Evolutionary conservation across 2,329 filamentous ascomycete genomes (phyloP).

Genomic region (Fusarium sp.): DNA sequence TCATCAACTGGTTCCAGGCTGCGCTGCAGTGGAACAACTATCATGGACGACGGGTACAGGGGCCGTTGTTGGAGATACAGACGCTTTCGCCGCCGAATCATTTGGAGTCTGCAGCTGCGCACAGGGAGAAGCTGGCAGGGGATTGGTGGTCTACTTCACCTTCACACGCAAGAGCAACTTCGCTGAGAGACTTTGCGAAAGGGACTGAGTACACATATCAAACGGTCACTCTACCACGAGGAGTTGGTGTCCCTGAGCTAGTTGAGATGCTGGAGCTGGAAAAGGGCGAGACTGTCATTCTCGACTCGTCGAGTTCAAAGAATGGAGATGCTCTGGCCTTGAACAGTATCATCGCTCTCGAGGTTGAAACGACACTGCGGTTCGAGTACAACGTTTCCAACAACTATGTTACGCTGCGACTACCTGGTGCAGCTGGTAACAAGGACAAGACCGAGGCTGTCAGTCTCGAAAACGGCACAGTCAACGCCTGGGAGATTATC

Average conservation of each 20-base stretch:
- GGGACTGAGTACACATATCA: constrained; percentile 52
- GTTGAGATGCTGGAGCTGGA: constrained; percentile 61
- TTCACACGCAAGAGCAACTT: neutral
- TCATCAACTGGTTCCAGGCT: constrained; percentile 80
- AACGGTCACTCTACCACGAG: constrained; percentile 57
- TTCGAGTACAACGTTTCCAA: constrained; percentile 68
- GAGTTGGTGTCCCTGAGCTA: constrained; percentile 64
- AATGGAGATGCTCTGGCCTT: constrained; percentile 58
- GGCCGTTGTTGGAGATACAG: constrained; percentile 34
- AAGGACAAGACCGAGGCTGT: constrained; percentile 27
- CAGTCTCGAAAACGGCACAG: constrained; percentile 42
- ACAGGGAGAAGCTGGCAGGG: constrained; percentile 12
- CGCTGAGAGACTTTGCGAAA: constrained; percentile 30
- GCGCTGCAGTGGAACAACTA: constrained; percentile 69
- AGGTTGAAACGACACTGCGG: constrained; percentile 65
- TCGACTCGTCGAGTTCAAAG: constrained; percentile 69
- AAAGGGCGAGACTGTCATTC: constrained; percentile 62
- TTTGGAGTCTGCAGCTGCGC: constrained; percentile 36
- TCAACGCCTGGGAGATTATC: constrained; percentile 63
- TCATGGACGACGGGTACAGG: constrained; percentile 31
- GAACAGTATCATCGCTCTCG: constrained; percentile 79
- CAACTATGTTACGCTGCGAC: constrained; percentile 49
- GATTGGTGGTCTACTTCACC: constrained; percentile 26
- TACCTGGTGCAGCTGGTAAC: constrained; percentile 25
- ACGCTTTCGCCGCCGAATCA: constrained; percentile 44